Percentiles rank a stretch among this genome's conserved stretches.
Conservation (phyloP, 768 basidiomycete genomes). For the Sporobolomyces pararoseus region DNA sequence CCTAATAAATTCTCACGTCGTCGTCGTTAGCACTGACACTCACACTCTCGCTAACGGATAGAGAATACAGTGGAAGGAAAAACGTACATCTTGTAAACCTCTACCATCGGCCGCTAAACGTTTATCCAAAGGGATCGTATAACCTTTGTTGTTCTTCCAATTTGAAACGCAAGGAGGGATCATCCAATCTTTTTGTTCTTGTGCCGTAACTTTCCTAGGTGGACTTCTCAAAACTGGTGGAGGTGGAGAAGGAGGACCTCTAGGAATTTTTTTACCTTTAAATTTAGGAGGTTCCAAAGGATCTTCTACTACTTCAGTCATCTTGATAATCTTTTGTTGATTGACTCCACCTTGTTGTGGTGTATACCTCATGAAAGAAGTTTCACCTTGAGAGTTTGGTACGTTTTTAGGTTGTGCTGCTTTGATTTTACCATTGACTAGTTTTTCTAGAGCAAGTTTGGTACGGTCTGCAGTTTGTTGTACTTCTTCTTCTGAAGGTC, state of each 20-base stretch:
- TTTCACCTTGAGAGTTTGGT: slow-evolving; percentile 66
- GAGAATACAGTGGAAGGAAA: not conserved
- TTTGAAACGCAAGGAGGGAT: slow-evolving; percentile 99
- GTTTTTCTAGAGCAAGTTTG: slow-evolving; percentile 81
- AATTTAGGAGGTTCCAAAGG: slow-evolving; percentile 94
- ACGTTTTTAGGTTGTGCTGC: slow-evolving; percentile 97
- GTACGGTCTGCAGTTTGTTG: slow-evolving; percentile 88
- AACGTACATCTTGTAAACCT: slow-evolving; percentile 88
- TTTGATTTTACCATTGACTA: slow-evolving; percentile 94
- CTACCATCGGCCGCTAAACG: slow-evolving; percentile 96
- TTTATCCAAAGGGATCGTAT: slow-evolving; percentile 96
- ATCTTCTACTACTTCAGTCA: slow-evolving; percentile 91
- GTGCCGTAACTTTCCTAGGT: slow-evolving; percentile 88
- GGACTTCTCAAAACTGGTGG: slow-evolving; percentile 93
- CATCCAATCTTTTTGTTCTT: slow-evolving; percentile 99
- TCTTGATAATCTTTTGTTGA: slow-evolving; percentile 97
- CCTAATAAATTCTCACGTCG: no score
- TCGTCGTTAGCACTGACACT: no score
- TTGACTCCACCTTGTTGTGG: slow-evolving; percentile 62
- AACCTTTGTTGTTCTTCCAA: slow-evolving; percentile 99
- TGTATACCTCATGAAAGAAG: slow-evolving; percentile 91
- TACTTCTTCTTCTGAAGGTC: slow-evolving; percentile 90
- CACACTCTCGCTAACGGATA: no score
- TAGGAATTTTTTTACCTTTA: slow-evolving; percentile 98
- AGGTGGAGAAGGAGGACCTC: slow-evolving; percentile 92